These are phyloP conservation scores for Phallus indusiatus DNA, from an alignment of 768 basidiomycete species.

Conservation along the genomic window DNA sequence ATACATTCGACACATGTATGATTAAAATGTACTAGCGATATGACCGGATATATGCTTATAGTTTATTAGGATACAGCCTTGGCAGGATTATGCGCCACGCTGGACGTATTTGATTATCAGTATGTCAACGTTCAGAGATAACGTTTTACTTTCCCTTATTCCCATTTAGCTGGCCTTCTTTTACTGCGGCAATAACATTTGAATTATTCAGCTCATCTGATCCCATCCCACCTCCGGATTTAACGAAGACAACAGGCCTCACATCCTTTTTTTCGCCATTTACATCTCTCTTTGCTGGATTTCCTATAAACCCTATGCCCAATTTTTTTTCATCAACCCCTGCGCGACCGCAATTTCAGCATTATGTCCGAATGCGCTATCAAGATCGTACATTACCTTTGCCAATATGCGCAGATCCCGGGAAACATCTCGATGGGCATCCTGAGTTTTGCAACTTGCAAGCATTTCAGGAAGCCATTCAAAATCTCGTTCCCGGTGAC, in stretches of 20 bases:
- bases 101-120: constrained; percentile 69
- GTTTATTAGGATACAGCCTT: constrained; percentile 56
- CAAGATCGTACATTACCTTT: constrained; percentile 56
- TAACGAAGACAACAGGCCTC: neutral
- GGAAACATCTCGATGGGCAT: constrained; percentile 56
- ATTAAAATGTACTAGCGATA: neutral
- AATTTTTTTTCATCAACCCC: neutral
- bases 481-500: constrained; percentile 47
- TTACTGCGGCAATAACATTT: constrained; percentile 64
- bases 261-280: neutral
- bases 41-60: constrained; percentile 24
- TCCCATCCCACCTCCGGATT: neutral
- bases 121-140: constrained; percentile 21
- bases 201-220: constrained; percentile 47
- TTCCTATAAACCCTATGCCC: neutral
- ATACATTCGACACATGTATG: constrained; percentile 28
- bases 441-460: constrained; percentile 68
- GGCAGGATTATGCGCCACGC: constrained; percentile 50
- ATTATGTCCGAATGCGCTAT: constrained; percentile 58
- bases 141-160: neutral
- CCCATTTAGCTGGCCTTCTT: constrained; percentile 57
- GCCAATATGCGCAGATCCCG: constrained; percentile 54
- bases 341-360: neutral
- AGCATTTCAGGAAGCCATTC: constrained; percentile 53
- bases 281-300: neutral